Base-by-base conservation (phyloP, 148 eudicot species). In the Camellia lanceoleosa region DNA sequence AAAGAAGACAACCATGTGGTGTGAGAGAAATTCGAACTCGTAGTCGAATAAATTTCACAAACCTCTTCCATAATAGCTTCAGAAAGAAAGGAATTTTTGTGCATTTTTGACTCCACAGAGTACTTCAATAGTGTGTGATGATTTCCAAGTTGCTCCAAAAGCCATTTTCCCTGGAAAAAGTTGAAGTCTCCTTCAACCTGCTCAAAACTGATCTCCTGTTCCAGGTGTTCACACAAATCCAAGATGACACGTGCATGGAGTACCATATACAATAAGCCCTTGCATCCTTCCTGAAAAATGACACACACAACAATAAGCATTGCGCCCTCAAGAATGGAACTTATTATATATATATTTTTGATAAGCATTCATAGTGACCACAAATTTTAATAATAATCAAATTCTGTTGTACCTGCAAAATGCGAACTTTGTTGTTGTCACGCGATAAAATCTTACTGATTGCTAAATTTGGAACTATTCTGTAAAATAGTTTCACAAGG, bases 41-140 rank as follows among this genome's bases (percentile, higher is more conserved):
- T 13, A 38, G 77, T 44, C 14, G 74, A 54, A 4, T 1, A 67
- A 8, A 19, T 52, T 18, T 20, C 18, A 81, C 86, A 74, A 82
- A 94, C 99, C 99, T 96, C 98, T 86, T 96, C 99, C 98, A 96
- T 91, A 55, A 96, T 89, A 74, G 94, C 93, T 83, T 96, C 99
- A 16, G 99, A 93, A 55, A 96, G 92, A 58, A 96, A 85, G 55
- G 95, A 88, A 74, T 92, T 94, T 80, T 86, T 82, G 75, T 88
- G 99, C 95, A 96, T 93, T 87, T 91, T 96, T 74, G 99, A 96
- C 89, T 96, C 97, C 73, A 96, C 99, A 18, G 87, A 86, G 84
- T 96, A 95, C 82, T 93, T 96, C 56, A 96, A 86, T 80, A 93
- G 85, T 4, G 99, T 96, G 76, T 95, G 99, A 76, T 93, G 95